A percentile compares a stretch with the other conserved stretches of the same genome.
Conservation (phyloP, 192 early-diverging fungal species). For the Oehlia diaphana region DNA sequence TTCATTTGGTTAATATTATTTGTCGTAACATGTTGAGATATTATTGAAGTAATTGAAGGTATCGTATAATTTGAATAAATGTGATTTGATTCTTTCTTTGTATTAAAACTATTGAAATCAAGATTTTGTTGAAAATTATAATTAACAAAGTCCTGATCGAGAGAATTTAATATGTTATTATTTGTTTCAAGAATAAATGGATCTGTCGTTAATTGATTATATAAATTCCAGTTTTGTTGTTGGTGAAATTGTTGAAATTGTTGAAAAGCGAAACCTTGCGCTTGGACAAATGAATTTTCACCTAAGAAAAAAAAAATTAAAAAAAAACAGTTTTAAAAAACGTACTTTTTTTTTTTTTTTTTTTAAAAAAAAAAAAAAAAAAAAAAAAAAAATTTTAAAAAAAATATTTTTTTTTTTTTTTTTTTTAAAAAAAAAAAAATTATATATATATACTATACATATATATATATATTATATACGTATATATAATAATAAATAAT, state of each 20-base stretch:
- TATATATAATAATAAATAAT: no score
- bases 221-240: neutral
- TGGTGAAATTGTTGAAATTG: neutral
- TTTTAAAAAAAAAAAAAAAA: neutral
- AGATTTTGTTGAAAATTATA: neutral
- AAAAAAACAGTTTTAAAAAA: neutral
- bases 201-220: neutral
- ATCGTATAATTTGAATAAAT: neutral
- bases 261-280: neutral
- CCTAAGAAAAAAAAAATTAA: neutral
- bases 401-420: no score
- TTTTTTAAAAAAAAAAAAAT: no score
- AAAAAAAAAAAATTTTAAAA: no score
- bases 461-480: no score
- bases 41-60: neutral
- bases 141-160: neutral
- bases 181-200: neutral
- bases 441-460: no score
- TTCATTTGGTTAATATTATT: neutral
- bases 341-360: neutral
- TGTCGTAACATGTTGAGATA: neutral
- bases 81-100: neutral
- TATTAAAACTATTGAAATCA: neutral
- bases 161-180: neutral
- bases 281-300: neutral